A percentile compares a stretch with the other conserved stretches of the same genome.
These are phyloP conservation scores for Myxozyma geophila DNA, from an alignment of 805 yeast genomes.

Conservation along the genomic window DNA sequence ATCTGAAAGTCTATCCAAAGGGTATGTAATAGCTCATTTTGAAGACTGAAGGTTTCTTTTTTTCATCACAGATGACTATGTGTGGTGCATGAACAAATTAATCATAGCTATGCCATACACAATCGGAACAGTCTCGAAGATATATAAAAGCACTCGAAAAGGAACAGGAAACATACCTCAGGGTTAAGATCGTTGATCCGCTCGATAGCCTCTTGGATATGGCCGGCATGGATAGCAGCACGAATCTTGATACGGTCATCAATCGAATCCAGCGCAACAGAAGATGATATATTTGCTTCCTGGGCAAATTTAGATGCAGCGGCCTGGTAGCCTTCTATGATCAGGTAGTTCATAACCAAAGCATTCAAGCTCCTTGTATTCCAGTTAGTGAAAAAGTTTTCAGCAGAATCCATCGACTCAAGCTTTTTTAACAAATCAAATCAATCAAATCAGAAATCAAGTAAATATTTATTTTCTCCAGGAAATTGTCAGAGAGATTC, in stretches of 20 bases:
- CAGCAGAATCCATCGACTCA: neutral
- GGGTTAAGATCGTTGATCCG: slow-evolving; percentile 65
- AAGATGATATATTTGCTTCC: slow-evolving; percentile 50
- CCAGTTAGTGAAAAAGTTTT: neutral
- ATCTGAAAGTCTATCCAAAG: neutral
- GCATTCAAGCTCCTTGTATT: slow-evolving; percentile 48
- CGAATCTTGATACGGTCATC: slow-evolving; percentile 59
- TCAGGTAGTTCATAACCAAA: slow-evolving; percentile 71
- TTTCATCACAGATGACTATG: slow-evolving; percentile 38
- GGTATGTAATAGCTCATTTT: slow-evolving; percentile 33
- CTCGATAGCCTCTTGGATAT: slow-evolving; percentile 62
- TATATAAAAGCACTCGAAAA: neutral
- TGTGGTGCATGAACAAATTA: slow-evolving; percentile 41
- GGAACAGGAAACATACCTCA: slow-evolving; percentile 42
- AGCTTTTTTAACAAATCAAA: neutral
- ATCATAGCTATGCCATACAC: slow-evolving; percentile 28
- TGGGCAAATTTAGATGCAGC: slow-evolving; percentile 66
- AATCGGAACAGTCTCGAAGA: neutral
- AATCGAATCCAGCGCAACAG: slow-evolving; percentile 56
- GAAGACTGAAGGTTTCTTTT: slow-evolving; percentile 41
- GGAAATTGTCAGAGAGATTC: slow-evolving; percentile 41
- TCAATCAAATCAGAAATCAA: slow-evolving; percentile 29
- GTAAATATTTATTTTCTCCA: slow-evolving; percentile 34
- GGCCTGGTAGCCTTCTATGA: slow-evolving; percentile 75
- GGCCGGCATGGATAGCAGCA: slow-evolving; percentile 59